Percentiles rank a stretch among this genome's conserved stretches.
Conservation (phyloP, 805 yeast genomes). For the Ogataea neopini region DNA sequence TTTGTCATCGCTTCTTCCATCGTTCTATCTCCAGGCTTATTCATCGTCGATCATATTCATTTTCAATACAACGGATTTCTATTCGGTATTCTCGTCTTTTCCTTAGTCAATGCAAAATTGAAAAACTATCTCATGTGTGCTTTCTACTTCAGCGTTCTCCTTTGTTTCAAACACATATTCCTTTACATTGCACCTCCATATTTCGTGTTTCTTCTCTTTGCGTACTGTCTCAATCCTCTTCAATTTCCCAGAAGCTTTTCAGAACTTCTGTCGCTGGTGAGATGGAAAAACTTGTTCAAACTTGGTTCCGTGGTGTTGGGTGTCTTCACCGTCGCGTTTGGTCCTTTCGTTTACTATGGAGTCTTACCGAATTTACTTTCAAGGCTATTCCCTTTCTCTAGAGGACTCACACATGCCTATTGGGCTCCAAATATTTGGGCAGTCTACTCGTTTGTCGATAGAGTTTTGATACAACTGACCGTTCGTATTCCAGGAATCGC, state of each 20-base stretch:
- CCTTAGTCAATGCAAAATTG: conserved; percentile 70
- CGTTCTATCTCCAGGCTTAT: conserved; percentile 83
- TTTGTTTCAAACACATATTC: conserved; percentile 94
- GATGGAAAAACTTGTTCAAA: conserved; percentile 60
- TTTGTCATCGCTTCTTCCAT: conserved; percentile 81
- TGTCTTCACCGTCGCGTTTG: conserved; percentile 70
- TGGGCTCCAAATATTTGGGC: conserved; percentile 99
- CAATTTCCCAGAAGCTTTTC: conserved; percentile 28
- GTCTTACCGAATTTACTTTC: conserved; percentile 63
- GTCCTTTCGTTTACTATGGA: conserved; percentile 66
- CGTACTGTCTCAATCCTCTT: conserved; percentile 55
- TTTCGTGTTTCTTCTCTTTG: conserved; percentile 73
- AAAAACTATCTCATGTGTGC: conserved; percentile 61
- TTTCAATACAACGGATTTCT: conserved; percentile 96
- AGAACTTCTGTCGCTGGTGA: conserved; percentile 29
- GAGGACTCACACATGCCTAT: conserved; percentile 96
- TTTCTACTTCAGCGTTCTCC: conserved; percentile 65
- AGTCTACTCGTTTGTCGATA: conserved; percentile 78
- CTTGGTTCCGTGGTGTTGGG: conserved; percentile 62
- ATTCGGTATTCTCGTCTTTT: conserved; percentile 77
- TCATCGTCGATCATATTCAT: conserved; percentile 92
- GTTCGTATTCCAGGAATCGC: conserved; percentile 46
- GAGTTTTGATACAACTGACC: conserved; percentile 56
- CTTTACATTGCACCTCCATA: conserved; percentile 93
- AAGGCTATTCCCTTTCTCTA: conserved; percentile 86